Evolutionary conservation across 305 asterid genomes (phyloP), one percentile per base, ranked within the genome.

Genomic region (Fraxinus velutina): DNA sequence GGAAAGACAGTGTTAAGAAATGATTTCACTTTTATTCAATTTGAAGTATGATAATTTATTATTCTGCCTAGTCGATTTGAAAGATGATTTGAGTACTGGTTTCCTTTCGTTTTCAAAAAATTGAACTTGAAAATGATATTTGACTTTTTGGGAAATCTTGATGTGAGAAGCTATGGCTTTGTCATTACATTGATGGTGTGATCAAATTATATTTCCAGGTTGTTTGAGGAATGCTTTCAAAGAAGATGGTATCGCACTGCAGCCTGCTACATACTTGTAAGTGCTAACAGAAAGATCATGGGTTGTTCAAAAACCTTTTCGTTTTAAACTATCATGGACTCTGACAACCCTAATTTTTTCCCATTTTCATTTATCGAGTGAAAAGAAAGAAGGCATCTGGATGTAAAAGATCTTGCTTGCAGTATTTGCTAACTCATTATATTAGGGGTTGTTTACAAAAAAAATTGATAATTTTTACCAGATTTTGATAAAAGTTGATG

Each of bases 191-290:
- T 22, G 71, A 60, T 60, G 13, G 13, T 60, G 32, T 21, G 15
- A 62, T 62, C 13, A 8, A 21, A 22, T 57, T 85, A 22, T 72
- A 34, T 42, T 24, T 78, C 66, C 83, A 89, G 92, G 86, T 80
- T 89, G 78, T 89, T 89, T 78, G 92, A 89, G 83, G 90, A 89
- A 78, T 89, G 92, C 86, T 89, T 89, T 75, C 92, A 87, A 60
- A 78, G 86, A 73, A 89, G 92, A 75, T 89, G 92, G 92, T 89
- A 89, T 75, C 92, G 90, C 37, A 87, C 92, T 47, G 92, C 92
- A 1, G 92, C 92, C 79, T 89, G 92, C 87, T 89, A 89, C 76
- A 89, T 89, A 76, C 89, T 89, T 47, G 92, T 89, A 78, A 82
- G 92, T 82, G 36, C 7, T 66, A 3, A 22, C 32, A 62, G 32